Conservation (phyloP, 2,329 filamentous ascomycete species). For the Penicillium sp. region DNA sequence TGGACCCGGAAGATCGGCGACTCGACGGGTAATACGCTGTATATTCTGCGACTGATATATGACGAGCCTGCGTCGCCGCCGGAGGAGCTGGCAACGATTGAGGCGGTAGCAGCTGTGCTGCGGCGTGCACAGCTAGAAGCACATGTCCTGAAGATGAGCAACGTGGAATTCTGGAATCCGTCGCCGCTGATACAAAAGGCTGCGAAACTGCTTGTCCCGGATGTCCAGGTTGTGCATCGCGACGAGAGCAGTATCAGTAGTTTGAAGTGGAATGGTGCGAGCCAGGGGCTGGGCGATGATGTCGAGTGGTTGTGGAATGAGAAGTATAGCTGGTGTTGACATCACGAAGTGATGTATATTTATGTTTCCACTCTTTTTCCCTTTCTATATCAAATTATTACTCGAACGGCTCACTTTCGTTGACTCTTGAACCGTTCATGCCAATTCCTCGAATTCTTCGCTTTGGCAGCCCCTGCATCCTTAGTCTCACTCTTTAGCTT, state of each 20-base stretch:
- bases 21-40: constrained; percentile 35
- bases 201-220: constrained; percentile 35
- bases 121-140: constrained; percentile 67
- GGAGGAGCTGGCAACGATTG: constrained; percentile 49
- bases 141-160: constrained; percentile 63
- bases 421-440: constrained; percentile 40
- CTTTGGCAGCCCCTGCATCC: constrained; percentile 21
- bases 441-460: constrained; percentile 39
- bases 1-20: constrained; percentile 41
- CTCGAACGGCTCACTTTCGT: constrained; percentile 23
- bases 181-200: constrained; percentile 49
- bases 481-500: constrained; percentile 22
- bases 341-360: background rate
- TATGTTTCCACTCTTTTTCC: background rate
- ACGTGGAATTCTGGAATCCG: constrained; percentile 83
- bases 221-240: constrained; percentile 39
- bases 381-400: background rate
- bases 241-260: constrained; percentile 46
- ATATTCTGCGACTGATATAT: constrained; percentile 41
- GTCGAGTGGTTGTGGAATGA: constrained; percentile 47
- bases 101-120: constrained; percentile 60
- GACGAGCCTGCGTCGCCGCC: constrained; percentile 34
- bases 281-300: constrained; percentile 32
- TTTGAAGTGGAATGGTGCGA: constrained; percentile 44
- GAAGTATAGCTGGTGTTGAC: constrained; percentile 49